Conservation (phyloP, 2,329 filamentous ascomycete genomes). For the Botryotinia convoluta region DNA sequence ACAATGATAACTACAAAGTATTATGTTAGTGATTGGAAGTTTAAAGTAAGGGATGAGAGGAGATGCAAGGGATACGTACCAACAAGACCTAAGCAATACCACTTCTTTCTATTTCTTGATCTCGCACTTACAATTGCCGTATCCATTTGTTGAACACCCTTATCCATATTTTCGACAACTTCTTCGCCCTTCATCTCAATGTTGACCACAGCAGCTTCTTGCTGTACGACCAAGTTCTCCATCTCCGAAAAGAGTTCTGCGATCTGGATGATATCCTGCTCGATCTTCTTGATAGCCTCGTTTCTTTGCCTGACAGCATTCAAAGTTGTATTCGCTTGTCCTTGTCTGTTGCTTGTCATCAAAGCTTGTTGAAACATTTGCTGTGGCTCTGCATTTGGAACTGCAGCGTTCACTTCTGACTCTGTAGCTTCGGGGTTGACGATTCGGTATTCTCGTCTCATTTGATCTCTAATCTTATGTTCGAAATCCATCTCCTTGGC, state of each 20-base stretch:
- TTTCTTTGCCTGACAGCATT: constrained; percentile 80
- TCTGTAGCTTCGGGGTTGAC: constrained; percentile 79
- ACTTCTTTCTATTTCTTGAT: constrained; percentile 73
- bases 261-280: constrained; percentile 83
- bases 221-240: constrained; percentile 79
- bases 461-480: constrained; percentile 76
- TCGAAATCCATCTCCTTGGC: constrained; percentile 76
- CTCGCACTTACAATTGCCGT: constrained; percentile 80
- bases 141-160: constrained; percentile 80
- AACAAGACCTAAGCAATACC: constrained; percentile 83
- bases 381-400: constrained; percentile 64
- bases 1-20: constrained; percentile 50
- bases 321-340: constrained; percentile 76
- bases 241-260: constrained; percentile 87
- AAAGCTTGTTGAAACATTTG: constrained; percentile 89
- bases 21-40: constrained; percentile 22
- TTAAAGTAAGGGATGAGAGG: not conserved
- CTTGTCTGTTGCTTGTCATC: constrained; percentile 75
- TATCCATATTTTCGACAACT: constrained; percentile 77
- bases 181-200: constrained; percentile 88
- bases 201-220: constrained; percentile 74
- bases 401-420: constrained; percentile 72
- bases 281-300: constrained; percentile 86
- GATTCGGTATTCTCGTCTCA: constrained; percentile 87
- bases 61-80: constrained; percentile 39